Evolutionary conservation across 2,329 filamentous ascomycete genomes (phyloP), one percentile per base, ranked within the genome.

Genomic region (Nakataea oryzae): DNA sequence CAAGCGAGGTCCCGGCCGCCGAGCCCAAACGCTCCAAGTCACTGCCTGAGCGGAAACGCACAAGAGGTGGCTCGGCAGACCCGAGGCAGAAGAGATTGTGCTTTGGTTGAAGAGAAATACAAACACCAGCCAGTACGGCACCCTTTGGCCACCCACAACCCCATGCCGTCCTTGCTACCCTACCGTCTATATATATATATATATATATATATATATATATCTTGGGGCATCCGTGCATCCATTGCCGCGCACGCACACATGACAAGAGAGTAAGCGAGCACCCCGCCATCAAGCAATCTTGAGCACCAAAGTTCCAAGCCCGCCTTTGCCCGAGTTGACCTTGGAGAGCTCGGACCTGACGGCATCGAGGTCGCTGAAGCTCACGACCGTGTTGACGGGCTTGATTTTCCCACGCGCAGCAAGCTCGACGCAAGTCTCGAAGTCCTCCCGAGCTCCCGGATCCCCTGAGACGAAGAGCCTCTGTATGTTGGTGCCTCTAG

Each of bases 21-120:
- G 72, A 75, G 8, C 67, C 68, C 3, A 80, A 79, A 66, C 75
- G 70, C 59, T 58, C 70, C 1, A 77, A 72, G 64, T 47, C 57
- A 2, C 62, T 56, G 26, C 50, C 64, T 12, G 68, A 70, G 17
- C 79, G 73, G 70, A 81, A 76, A 14, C 72, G 75, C 32, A 69
- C 59, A 17, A 9, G 34, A 26, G 69, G 11, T 58, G 69, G 12
- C 60, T 47, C 64, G 4, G 58, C 60, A 13, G 79, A 82, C 65
- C 79, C 78, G 3, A 76, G 74, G 63, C 80, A 83, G 68, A 81
- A 76, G 68, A 82, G 78, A 67, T 73, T 86, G 0, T 79, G 75
- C 62, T 86, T 86, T 71, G 75, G 79, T 62, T 81, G 67, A 68
- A 59, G 14, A 13, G 28, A 11, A 55, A 41, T 28, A 56, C 27